Evolutionary conservation across 257 asterid species (phyloP), one percentile per base, ranked within the genome.

Genomic region (Forsythia suspensa): DNA sequence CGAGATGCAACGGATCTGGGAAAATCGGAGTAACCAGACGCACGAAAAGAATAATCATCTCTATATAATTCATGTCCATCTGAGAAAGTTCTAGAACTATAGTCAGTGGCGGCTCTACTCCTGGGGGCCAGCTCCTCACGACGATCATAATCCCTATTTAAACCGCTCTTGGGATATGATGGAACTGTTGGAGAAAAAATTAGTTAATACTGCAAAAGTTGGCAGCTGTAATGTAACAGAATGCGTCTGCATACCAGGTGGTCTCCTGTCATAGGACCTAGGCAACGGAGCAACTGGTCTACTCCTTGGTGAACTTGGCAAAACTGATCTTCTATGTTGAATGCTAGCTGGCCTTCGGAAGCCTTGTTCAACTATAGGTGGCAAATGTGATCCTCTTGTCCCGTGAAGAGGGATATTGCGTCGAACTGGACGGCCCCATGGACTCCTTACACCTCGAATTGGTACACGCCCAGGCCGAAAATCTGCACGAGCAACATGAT

Each of bases 191-290:
- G 41, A 75, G 16, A 71, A 59, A 67, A 4, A 5, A 44, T 84
- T 42, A 77, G 80, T 55, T 59, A 24, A 18, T n/a, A 34, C 59
- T 38, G 46, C 84, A 51, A 48, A 72, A 82, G 40, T 38, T 52
- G 68, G 34, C 61, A n/a, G 61, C 40, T 55, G n/a, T 29, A 39
- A 61, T 4, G 79, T 24, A 71, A 12, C 61, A 46, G 67, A 73
- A 77, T 1, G 34, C 2, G 34, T 29, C 34, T 59, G 59, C 80
- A 84, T 88, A 94, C 99, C 98, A 80, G 96, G 95, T 68, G 97
- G 94, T 74, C 97, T 92, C 85, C 98, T 87, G 75, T 93, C 98
- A 83, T 93, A 92, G 77, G 99, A 83, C 89, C 99, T 91, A 3
- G 91, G 87, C 39, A 82, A 74, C 75, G 97, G 96, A 76, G 96